phyloP scores from a whole-genome alignment of 2,329 filamentous ascomycete species.

The Ramichloridium luteum region DNA sequence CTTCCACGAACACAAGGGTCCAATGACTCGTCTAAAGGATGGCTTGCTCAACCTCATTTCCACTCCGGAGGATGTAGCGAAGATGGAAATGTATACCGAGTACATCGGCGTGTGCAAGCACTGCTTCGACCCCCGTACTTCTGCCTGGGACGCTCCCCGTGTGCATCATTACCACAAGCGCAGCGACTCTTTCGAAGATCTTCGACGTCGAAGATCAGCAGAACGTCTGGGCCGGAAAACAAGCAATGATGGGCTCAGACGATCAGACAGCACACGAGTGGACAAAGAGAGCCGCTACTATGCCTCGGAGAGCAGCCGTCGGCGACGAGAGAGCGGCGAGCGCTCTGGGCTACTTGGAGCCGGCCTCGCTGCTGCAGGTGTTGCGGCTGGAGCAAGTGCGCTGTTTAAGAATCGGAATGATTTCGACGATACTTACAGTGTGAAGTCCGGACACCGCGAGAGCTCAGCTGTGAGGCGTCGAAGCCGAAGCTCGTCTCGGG shows the following conservation, averaged over 20 bases:
- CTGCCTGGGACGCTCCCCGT: constrained; percentile 45
- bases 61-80: constrained; percentile 46
- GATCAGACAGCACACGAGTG: constrained; percentile 31
- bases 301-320: constrained; percentile 36
- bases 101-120: constrained; percentile 53
- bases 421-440: constrained; percentile 49
- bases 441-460: constrained; percentile 40
- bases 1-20: constrained; percentile 42
- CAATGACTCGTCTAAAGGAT: constrained; percentile 49
- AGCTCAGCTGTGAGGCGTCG: constrained; percentile 23
- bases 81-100: constrained; percentile 57
- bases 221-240: constrained; percentile 16
- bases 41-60: constrained; percentile 31
- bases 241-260: constrained; percentile 24
- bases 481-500: constrained; percentile 22
- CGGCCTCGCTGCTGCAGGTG: constrained; percentile 42
- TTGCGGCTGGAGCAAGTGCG: constrained; percentile 41
- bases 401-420: constrained; percentile 40
- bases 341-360: constrained; percentile 40
- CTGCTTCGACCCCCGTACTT: constrained; percentile 51
- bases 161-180: constrained; percentile 43
- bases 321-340: constrained; percentile 31
- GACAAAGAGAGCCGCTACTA: constrained; percentile 49
- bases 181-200: constrained; percentile 20
- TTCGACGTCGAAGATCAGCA: constrained; percentile 17